phyloP scores from a whole-genome alignment of 257 asterid genomes.

The Nicotiana otophora region DNA sequence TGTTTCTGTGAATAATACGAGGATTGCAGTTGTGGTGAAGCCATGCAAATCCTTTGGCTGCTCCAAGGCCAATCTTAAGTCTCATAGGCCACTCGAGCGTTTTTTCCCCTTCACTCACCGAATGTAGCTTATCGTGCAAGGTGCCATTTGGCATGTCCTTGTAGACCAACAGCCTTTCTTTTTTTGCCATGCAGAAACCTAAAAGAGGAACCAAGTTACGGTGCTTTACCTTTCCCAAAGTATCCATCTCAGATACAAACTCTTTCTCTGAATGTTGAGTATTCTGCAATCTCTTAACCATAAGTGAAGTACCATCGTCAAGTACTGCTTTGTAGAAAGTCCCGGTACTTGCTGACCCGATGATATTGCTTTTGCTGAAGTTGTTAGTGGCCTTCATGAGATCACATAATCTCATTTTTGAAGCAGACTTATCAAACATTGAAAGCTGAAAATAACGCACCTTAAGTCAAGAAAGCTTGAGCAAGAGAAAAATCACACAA shows the following conservation, averaged over 20 bases:
- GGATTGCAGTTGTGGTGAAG: slow-evolving; percentile 78
- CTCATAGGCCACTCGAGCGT: slow-evolving; percentile 55
- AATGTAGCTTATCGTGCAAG: slow-evolving; percentile 53
- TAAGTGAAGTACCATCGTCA: slow-evolving; percentile 52
- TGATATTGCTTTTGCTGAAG: slow-evolving; percentile 58
- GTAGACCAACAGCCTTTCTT: slow-evolving; percentile 56
- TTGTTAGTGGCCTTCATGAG: slow-evolving; percentile 68
- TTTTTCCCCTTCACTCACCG: slow-evolving; percentile 20
- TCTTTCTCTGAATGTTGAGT: slow-evolving; percentile 67
- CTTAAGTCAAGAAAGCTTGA: slow-evolving; percentile 6
- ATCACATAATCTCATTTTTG: slow-evolving; percentile 59
- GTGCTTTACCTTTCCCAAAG: slow-evolving; percentile 53
- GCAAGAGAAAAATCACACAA: background rate
- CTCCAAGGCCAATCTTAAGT: slow-evolving; percentile 47
- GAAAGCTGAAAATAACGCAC: slow-evolving; percentile 43
- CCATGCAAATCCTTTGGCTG: slow-evolving; percentile 67
- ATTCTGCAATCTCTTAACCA: slow-evolving; percentile 61
- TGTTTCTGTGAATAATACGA: slow-evolving; percentile 58
- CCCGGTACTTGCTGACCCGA: slow-evolving; percentile 65
- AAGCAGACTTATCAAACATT: slow-evolving; percentile 54
- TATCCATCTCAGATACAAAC: slow-evolving; percentile 50
- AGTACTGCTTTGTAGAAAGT: slow-evolving; percentile 57
- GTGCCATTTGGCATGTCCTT: slow-evolving; percentile 57
- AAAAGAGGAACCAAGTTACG: slow-evolving; percentile 61
- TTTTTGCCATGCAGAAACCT: slow-evolving; percentile 54